These are phyloP conservation scores for Suillus variegatus DNA, from an alignment of 768 basidiomycete genomes.

Conservation along the genomic window DNA sequence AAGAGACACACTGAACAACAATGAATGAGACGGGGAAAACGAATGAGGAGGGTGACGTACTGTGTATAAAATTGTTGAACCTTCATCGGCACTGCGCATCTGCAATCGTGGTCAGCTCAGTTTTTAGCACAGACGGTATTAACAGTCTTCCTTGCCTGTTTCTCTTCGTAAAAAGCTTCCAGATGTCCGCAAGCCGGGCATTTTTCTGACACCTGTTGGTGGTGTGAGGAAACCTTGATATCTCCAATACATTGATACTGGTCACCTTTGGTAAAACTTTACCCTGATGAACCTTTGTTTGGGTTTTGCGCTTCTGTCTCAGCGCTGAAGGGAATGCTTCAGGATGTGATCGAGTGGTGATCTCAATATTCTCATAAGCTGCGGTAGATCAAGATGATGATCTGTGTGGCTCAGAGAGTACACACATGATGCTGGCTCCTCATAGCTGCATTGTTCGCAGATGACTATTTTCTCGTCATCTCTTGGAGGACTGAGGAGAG, in stretches of 20 bases:
- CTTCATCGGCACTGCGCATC: conserved; percentile 92
- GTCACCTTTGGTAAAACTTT: conserved; percentile 69
- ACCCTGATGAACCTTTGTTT: conserved; percentile 76
- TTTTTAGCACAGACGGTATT: background rate
- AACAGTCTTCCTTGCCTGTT: conserved; percentile 57
- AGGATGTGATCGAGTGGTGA: conserved; percentile 87
- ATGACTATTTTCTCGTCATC: conserved; percentile 71
- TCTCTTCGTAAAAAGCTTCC: conserved; percentile 86
- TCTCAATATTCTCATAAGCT: conserved; percentile 93
- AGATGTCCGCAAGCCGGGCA: conserved; percentile 86
- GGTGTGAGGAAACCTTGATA: background rate
- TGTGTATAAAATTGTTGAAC: conserved; percentile 92
- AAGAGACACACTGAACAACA: conserved; percentile 60
- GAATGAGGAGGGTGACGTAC: conserved; percentile 45
- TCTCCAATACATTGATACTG: conserved; percentile 33
- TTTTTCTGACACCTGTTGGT: conserved; percentile 76
- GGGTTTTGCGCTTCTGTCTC: conserved; percentile 85
- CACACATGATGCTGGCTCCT: conserved; percentile 89
- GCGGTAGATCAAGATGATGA: conserved; percentile 7
- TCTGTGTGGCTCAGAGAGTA: conserved; percentile 18
- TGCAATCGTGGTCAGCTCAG: conserved; percentile 27
- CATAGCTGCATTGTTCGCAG: conserved; percentile 88
- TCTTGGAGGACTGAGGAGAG: conserved; percentile 78
- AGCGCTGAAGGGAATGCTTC: conserved; percentile 93
- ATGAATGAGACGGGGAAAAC: background rate